Evolutionary conservation across 371 early-diverging fungal species (phyloP), one percentile per base, ranked within the genome.

Genomic region (Sporodiniella umbellata): DNA sequence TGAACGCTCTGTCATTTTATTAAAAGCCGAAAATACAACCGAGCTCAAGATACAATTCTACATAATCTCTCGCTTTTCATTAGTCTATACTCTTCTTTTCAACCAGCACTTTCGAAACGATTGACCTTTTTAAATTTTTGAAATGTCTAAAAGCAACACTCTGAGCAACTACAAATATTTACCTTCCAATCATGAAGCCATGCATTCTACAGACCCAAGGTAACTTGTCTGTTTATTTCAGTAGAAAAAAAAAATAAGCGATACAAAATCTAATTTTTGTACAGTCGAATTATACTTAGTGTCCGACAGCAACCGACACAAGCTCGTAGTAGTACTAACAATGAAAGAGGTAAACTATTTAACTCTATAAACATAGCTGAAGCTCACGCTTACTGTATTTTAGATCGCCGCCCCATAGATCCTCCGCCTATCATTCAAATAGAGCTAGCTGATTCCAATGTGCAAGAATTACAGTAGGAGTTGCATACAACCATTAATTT

Each of bases 371-470:
- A 37, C 38, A 25, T n/a, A n/a, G n/a, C n/a, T n/a, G n/a, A n/a
- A n/a, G n/a, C n/a, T n/a, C n/a, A n/a, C n/a, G n/a, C n/a, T 28
- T 28, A 28, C 30, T 10, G 30, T 4, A 10, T 28, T 28, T 15
- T 54, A 63, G 64, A 63, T 48, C 64, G 64, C 44, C 64, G 59
- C 42, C 58, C 64, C 38, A 51, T 63, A 44, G 64, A 63, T 39
- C 64, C 64, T 25, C 64, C 64, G 31, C 64, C 64, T 43, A 58
- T 63, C 28, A 31, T 63, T 45, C 64, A 63, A 52, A 58, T 63
- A 21, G 54, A 40, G 48, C 35, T 55, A 26, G 21, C 18, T 19
- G 48, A 48, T 33, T 47, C 53, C 28, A 51, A 52, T 52, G 51
- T 49, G 35, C 59, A 63, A 45, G 45, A 63, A 48, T 58, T 21